Conservation (phyloP, 2,329 filamentous ascomycete species). For the Penicillium palitans region DNA sequence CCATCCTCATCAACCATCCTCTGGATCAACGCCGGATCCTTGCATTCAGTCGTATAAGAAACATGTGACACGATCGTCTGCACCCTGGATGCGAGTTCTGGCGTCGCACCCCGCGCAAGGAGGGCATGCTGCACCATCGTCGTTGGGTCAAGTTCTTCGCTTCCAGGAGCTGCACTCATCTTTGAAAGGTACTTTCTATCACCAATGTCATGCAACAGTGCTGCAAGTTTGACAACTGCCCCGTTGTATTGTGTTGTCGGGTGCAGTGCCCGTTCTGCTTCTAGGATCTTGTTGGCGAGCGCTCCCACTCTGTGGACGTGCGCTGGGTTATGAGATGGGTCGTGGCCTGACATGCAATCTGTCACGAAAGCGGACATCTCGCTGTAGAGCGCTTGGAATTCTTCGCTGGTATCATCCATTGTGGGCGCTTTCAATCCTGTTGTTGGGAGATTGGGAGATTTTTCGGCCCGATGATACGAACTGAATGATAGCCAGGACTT, state of each 20-base stretch:
- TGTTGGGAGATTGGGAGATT: background rate
- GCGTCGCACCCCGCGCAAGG: slow-evolving; percentile 51
- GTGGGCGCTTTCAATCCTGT: background rate
- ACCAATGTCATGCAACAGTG: slow-evolving; percentile 83
- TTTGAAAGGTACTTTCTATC: slow-evolving; percentile 73
- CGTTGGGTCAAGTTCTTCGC: slow-evolving; percentile 29
- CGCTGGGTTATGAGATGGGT: slow-evolving; percentile 83
- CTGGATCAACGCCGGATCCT: slow-evolving; percentile 61
- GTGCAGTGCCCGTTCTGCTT: slow-evolving; percentile 44
- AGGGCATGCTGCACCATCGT: slow-evolving; percentile 34
- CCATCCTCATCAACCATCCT: slow-evolving; percentile 55
- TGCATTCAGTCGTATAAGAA: slow-evolving; percentile 71
- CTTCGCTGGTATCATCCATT: slow-evolving; percentile 18
- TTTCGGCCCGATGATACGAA: background rate
- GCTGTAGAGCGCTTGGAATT: slow-evolving; percentile 51
- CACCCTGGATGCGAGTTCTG: slow-evolving; percentile 63
- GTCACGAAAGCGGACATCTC: slow-evolving; percentile 64
- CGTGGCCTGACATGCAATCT: slow-evolving; percentile 71
- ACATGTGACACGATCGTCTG: slow-evolving; percentile 74
- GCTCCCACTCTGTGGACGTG: slow-evolving; percentile 78
- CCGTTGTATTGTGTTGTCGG: slow-evolving; percentile 48
- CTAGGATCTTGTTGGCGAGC: slow-evolving; percentile 67
- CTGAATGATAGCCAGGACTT: background rate
- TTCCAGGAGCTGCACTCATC: slow-evolving; percentile 24
- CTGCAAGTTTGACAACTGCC: slow-evolving; percentile 64